Evolutionary conservation across 2,329 filamentous ascomycete species (phyloP), one percentile per base, ranked within the genome.

Genomic region (Botrytis byssoidea): DNA sequence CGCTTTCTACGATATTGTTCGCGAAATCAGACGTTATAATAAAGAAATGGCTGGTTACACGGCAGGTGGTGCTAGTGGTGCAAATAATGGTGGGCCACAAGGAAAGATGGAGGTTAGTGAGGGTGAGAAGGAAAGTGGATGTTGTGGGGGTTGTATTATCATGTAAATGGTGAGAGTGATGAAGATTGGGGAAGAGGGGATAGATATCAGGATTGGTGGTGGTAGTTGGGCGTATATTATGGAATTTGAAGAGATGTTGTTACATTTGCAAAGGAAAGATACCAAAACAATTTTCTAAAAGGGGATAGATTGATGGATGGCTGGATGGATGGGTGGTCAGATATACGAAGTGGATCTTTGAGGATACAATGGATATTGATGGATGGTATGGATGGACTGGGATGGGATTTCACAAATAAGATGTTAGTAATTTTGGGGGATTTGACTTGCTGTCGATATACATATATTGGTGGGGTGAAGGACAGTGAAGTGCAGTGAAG

Each of bases 11-110:
- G 95, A 98, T 82, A 95, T 98, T 79, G 96, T 99, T 74, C 92
- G 96, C 82, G 96, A 98, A 83, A 99, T 99, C 82, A 91, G 96
- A 85, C 92, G 94, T 85, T 98, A 97, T 86, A 98, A 99, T 90
- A 95, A 96, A 83, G 95, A 98, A 82, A 97, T 98, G 91, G 94
- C 95, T 75, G 93, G 93, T 74, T 93, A 97, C 84, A 90, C 91
- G 63, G 90, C 91, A 74, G 90, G 88, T 75, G 92, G 91, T 73
- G 83, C 83, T 79, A 90, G 91, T 77, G 86, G 87, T 75, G 85
- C 90, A 75, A 89, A 90, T 78, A 86, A 85, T 74, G 84, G 85
- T 76, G 88, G 88, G 79, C 91, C 87, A 76, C 82, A 74, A 42
- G 76, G 76, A 86, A 93, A 95, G 84, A 91, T 97, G 88, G 93